phyloP scores from a whole-genome alignment of 73 alveolate species.

The Paramecium octaurelia region DNA sequence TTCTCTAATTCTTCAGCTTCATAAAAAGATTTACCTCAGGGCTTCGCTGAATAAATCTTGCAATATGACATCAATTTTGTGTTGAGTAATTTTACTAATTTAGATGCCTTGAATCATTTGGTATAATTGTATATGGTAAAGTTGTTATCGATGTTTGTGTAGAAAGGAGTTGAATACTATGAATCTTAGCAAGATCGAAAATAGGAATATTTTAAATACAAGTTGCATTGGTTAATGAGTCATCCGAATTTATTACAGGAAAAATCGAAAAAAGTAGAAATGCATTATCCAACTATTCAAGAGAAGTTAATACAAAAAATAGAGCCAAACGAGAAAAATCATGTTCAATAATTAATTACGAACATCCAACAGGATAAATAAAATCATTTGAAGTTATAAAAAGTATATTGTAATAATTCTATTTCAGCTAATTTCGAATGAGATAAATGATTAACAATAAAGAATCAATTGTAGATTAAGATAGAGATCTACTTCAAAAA shows the following conservation, averaged over 20 bases:
- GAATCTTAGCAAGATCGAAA: background rate
- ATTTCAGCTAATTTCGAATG: background rate
- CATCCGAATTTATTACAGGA: background rate
- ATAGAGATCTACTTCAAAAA: background rate
- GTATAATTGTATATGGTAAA: conserved; percentile 25
- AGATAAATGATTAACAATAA: background rate
- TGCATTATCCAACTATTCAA: background rate
- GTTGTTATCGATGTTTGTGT: background rate
- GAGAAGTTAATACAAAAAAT: background rate
- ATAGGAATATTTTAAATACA: background rate
- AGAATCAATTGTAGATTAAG: background rate
- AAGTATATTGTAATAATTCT: background rate
- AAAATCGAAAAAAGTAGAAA: background rate
- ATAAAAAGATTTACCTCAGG: background rate
- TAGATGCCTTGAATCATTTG: conserved; percentile 7
- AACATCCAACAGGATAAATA: background rate
- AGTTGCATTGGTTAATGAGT: background rate
- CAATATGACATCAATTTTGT: conserved; percentile 2
- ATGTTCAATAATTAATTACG: background rate
- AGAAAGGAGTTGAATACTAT: conserved; percentile 16
- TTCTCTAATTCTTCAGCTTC: background rate
- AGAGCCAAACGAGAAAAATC: background rate
- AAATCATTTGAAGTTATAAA: background rate
- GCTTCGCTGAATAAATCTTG: background rate
- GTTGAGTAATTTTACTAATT: background rate